These are phyloP conservation scores for Annona cherimola DNA, from an alignment of 164 flowering plant genomes.

Conservation along the genomic window DNA sequence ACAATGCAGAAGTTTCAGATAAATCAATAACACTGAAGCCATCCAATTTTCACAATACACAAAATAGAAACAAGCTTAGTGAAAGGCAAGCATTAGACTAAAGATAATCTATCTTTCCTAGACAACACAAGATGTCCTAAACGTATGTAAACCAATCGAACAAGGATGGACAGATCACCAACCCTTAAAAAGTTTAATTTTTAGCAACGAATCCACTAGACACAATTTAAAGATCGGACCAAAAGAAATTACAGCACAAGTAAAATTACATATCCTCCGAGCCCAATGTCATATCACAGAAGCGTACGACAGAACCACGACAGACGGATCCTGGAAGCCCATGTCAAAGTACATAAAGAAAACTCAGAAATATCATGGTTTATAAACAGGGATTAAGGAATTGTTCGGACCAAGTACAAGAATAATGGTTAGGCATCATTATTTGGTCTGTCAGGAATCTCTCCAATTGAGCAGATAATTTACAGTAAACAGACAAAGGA, in stretches of 20 bases:
- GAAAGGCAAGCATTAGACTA: too few species aligned
- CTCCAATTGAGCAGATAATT: neutral
- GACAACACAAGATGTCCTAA: neutral
- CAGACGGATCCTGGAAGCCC: neutral
- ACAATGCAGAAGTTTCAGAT: conserved; percentile 9
- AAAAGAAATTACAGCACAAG: neutral
- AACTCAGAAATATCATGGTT: neutral
- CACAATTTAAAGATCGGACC: neutral
- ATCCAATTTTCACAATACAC: neutral
- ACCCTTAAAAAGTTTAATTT: neutral
- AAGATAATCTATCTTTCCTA: too few species aligned
- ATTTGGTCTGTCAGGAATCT: too few species aligned
- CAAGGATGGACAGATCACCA: neutral
- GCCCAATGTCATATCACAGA: neutral
- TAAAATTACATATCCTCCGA: neutral
- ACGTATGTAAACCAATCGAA: neutral
- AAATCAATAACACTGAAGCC: neutral
- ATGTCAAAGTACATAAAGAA: neutral
- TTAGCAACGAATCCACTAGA: neutral
- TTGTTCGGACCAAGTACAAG: neutral
- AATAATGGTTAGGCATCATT: neutral
- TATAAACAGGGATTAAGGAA: neutral
- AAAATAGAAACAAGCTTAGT: neutral
- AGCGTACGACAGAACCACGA: neutral
- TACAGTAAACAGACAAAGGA: neutral